A percentile compares a stretch with the other conserved stretches of the same genome.
phyloP scores from a whole-genome alignment of 495 filamentous ascomycete genomes.

The Bryoglossum gracile region DNA sequence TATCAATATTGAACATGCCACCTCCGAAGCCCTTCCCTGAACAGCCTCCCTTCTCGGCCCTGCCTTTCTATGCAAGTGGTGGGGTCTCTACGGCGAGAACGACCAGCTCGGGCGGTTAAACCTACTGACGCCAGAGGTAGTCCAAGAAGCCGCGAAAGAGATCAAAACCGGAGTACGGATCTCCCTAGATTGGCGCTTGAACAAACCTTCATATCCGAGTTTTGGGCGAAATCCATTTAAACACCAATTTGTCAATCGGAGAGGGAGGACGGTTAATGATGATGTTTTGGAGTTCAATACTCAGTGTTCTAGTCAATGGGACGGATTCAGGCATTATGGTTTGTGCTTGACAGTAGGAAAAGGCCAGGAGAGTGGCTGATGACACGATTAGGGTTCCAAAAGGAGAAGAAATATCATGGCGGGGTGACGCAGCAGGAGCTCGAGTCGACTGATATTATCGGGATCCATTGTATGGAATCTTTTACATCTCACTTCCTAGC shows the following conservation, averaged over 20 bases:
- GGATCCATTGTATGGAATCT: conserved; percentile 24
- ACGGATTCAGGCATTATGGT: conserved; percentile 49
- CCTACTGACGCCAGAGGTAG: conserved; percentile 38
- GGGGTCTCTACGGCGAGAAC: conserved; percentile 40
- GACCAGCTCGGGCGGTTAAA: conserved; percentile 46
- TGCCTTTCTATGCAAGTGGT: too few species aligned
- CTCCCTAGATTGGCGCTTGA: conserved; percentile 17
- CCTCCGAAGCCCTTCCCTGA: too few species aligned
- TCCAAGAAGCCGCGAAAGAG: conserved; percentile 34
- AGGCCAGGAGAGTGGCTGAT: background rate
- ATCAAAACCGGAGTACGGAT: conserved; percentile 43
- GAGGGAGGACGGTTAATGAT: conserved; percentile 42
- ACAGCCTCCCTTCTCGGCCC: too few species aligned
- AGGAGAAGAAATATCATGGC: conserved; percentile 42
- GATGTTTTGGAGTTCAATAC: conserved; percentile 45
- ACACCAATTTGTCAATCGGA: conserved; percentile 32
- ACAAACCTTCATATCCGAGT: conserved; percentile 25
- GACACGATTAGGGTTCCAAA: conserved; percentile 14
- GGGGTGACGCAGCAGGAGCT: conserved; percentile 36
- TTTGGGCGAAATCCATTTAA: conserved; percentile 29
- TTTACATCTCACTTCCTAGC: background rate
- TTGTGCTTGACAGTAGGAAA: conserved; percentile 25
- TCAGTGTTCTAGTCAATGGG: conserved; percentile 49
- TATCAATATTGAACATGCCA: too few species aligned
- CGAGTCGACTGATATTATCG: conserved; percentile 21